Conservation (phyloP, 331 rosid species). For the Stylosanthes scabra region DNA sequence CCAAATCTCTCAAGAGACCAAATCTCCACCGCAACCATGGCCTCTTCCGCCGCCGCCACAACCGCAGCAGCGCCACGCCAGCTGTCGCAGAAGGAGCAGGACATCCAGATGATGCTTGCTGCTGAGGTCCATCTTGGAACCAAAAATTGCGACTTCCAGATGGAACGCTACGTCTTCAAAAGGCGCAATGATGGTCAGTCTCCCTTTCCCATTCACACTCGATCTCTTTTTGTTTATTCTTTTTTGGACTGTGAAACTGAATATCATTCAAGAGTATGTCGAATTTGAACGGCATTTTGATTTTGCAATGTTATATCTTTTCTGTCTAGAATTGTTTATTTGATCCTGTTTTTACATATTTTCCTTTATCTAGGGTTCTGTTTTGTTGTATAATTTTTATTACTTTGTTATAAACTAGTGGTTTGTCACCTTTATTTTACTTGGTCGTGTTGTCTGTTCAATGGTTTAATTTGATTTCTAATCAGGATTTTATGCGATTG, state of each 20-base stretch:
- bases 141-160: slow-evolving; percentile 73
- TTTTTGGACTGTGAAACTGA: neutral
- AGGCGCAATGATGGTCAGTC: slow-evolving; percentile 71
- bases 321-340: neutral
- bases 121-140: slow-evolving; percentile 79
- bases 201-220: neutral
- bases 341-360: neutral
- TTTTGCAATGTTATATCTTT: neutral
- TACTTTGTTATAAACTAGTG: neutral
- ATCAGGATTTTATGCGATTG: neutral
- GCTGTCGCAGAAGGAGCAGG: slow-evolving; percentile 81
- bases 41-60: slow-evolving; percentile 39
- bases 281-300: neutral
- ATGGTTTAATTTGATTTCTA: slow-evolving; percentile 1
- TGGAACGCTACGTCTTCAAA: slow-evolving; percentile 80
- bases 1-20: slow-evolving; percentile 18
- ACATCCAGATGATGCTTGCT: slow-evolving; percentile 83
- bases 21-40: neutral
- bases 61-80: slow-evolving; percentile 50
- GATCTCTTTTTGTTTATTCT: neutral
- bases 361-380: no score
- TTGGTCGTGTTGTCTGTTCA: neutral
- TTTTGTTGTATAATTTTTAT: neutral
- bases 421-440: neutral
- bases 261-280: neutral